Percentiles rank a stretch among this genome's conserved stretches.
These are phyloP conservation scores for Radiomyces spectabilis DNA, from an alignment of 192 early-diverging fungal species.

Conservation along the genomic window DNA sequence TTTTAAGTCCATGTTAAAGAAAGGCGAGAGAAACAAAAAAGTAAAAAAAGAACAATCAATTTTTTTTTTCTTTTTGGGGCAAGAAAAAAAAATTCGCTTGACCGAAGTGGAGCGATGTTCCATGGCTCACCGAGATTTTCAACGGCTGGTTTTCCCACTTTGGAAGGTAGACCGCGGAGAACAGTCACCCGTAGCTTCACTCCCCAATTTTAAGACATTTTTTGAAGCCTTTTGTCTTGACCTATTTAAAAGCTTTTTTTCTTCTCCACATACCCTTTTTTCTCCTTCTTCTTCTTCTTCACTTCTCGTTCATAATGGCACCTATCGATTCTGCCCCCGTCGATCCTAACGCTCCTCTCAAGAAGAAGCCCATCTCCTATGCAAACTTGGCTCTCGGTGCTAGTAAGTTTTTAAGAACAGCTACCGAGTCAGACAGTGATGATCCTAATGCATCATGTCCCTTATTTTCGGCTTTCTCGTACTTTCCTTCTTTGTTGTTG, in stretches of 20 bases:
- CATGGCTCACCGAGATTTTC: too few species aligned
- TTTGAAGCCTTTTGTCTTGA: too few species aligned
- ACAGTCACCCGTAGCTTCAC: too few species aligned
- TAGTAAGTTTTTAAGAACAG: conserved; percentile 29
- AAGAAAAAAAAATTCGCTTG: too few species aligned
- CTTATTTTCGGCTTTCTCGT: not conserved
- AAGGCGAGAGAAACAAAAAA: too few species aligned
- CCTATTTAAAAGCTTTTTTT: not conserved
- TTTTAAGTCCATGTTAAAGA: too few species aligned
- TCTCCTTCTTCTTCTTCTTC: not conserved
- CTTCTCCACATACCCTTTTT: not conserved
- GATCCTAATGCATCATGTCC: not conserved
- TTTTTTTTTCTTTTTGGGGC: too few species aligned
- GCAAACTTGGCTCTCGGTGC: conserved; percentile 80
- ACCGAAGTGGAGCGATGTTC: too few species aligned
- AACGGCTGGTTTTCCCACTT: too few species aligned
- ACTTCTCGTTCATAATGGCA: not conserved
- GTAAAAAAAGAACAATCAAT: too few species aligned
- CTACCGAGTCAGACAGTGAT: not conserved
- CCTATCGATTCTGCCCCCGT: not conserved
- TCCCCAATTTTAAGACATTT: too few species aligned
- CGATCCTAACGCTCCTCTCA: conserved; percentile 12
- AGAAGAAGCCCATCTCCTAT: conserved; percentile 82
- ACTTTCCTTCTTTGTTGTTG: not conserved
- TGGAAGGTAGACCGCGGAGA: too few species aligned